Evolutionary conservation across 1,139 yeast genomes (phyloP), one percentile per base, ranked within the genome.

Genomic region (Yamadazyma friedrichii): DNA sequence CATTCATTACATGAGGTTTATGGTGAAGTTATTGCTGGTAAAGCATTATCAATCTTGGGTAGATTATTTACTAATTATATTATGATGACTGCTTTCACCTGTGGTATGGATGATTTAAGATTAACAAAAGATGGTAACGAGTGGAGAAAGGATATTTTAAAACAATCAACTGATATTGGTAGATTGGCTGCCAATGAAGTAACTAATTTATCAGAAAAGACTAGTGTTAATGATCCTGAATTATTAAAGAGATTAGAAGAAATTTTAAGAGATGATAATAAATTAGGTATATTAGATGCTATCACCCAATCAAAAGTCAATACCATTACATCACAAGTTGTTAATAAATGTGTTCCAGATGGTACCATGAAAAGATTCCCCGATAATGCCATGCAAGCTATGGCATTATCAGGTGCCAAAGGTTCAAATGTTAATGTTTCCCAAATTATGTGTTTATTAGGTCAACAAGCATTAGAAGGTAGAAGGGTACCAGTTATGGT

Each of bases 401-500:
- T 94, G 99, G 98, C 98, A 2, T 73, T 94, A 39, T 91, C 98
- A 36, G 98, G 98, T 66, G 99, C 99, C 46, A 94, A 94, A 70
- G 99, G 99, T 62, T 93, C 98, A 27, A 88, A 87, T 55, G 99
- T 94, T 52, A 94, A 94, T 59, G 98, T 94, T 50, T 91, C 98
- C 32, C 99, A 94, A 72, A 94, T 94, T 69, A 94, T 94, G 98
- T 94, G 99, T 80, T 76, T 94, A 62, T 78, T 94, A 51, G 99
- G 99, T 39, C 99, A 94, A 72, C 99, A 94, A 70, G 98, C 98
- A 31, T 77, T 94, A 59, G 99, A 94, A 75, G 98, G 99, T 69
- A 84, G 98, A 67, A 85, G 99, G 74, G 98, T 94, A 16, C 99
- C 99, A 22, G 95, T 93, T 39, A 94, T 94, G 99, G 97, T 93